Evolutionary conservation across 306 rosid species (phyloP).

Genomic region (Trifolium fragiferum): DNA sequence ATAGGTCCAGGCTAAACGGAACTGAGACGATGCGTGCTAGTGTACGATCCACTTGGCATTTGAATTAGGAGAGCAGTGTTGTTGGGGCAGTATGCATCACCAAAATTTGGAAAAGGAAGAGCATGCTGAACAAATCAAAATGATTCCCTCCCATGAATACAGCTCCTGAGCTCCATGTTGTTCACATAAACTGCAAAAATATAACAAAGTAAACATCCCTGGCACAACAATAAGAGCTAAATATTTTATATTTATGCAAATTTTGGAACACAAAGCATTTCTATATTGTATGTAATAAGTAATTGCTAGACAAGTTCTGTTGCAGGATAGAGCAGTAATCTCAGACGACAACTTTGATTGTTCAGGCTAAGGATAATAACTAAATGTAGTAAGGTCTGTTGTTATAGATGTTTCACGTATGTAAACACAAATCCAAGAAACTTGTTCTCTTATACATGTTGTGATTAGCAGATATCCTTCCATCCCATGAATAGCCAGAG

Average conservation of each 20-base stretch:
- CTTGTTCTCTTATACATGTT: no score
- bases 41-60: neutral
- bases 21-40: neutral
- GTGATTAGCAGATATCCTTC: neutral
- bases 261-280: neutral
- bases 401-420: no score
- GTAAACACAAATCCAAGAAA: no score
- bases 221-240: neutral
- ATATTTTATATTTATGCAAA: neutral
- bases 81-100: neutral
- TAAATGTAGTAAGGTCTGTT: no score
- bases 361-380: no score
- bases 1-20: no score
- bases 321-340: neutral
- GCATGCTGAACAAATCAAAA: conserved; percentile 4
- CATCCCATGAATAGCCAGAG: neutral
- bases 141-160: conserved; percentile 27
- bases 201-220: conserved; percentile 23
- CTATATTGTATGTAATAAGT: neutral
- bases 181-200: conserved; percentile 39
- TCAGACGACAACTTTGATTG: neutral
- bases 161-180: conserved; percentile 41
- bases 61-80: neutral
- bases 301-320: neutral
- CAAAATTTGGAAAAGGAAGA: conserved; percentile 24